Conservation (phyloP, 1,284 basidiomycete species). For the Lignosus rhinocerotis region DNA sequence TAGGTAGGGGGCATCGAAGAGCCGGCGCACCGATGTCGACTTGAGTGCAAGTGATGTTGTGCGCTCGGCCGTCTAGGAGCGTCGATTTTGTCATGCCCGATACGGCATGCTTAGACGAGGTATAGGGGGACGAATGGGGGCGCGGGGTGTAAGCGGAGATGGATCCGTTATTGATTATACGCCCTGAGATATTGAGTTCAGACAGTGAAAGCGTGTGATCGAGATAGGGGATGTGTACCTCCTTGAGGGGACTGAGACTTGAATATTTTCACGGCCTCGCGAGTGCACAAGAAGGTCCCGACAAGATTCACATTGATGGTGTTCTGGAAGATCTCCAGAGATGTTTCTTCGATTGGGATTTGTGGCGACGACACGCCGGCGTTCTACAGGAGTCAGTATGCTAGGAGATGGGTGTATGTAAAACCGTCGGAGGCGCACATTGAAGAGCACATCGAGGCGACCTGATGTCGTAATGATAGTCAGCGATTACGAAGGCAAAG, state of each 20-base stretch:
- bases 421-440: constrained; percentile 50
- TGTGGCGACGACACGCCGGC: constrained; percentile 58
- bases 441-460: constrained; percentile 77
- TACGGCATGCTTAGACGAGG: constrained; percentile 79
- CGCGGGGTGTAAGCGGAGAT: constrained; percentile 76
- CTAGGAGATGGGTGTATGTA: not conserved
- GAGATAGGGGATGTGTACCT: constrained; percentile 39
- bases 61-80: constrained; percentile 73
- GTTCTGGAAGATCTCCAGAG: constrained; percentile 60
- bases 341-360: constrained; percentile 62
- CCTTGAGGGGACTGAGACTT: constrained; percentile 72
- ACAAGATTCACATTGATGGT: constrained; percentile 73
- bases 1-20: not conserved
- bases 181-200: constrained; percentile 39
- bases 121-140: constrained; percentile 68
- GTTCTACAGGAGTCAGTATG: constrained; percentile 45
- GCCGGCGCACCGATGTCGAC: constrained; percentile 72
- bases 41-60: constrained; percentile 76
- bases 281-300: constrained; percentile 74
- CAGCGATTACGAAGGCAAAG: not conserved
- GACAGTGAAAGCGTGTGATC: not conserved
- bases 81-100: constrained; percentile 74
- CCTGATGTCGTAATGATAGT: constrained; percentile 38
- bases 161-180: constrained; percentile 86
- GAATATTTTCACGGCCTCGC: constrained; percentile 76